A percentile compares a stretch with the other conserved stretches of the same genome.
phyloP scores from a whole-genome alignment of 345 rosid species.

The Gossypium stocksii region DNA sequence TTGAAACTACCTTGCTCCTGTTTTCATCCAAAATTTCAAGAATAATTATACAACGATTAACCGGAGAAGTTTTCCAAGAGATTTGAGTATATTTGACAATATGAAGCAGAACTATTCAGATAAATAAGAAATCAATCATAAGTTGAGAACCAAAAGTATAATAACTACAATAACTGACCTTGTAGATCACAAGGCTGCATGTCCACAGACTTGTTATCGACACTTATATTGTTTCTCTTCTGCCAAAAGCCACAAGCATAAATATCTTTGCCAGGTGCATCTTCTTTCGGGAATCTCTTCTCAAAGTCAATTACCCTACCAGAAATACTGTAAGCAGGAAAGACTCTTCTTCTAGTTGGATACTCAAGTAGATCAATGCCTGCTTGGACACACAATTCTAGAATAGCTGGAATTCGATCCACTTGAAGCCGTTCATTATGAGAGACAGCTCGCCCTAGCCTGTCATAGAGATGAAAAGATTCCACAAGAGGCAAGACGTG shows the following conservation, averaged over 20 bases:
- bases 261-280: constrained; percentile 33
- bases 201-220: constrained; percentile 11
- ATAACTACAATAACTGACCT: constrained; percentile 25
- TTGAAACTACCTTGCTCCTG: background rate
- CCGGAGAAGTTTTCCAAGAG: background rate
- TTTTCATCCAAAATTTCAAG: background rate
- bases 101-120: background rate
- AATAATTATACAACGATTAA: background rate
- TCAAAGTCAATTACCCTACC: constrained; percentile 45
- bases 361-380: constrained; percentile 45
- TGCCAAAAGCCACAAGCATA: constrained; percentile 43
- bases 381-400: constrained; percentile 51
- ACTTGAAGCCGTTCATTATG: constrained; percentile 42
- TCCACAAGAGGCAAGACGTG: constrained; percentile 38
- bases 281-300: constrained; percentile 43
- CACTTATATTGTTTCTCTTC: constrained; percentile 23
- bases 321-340: constrained; percentile 38
- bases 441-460: constrained; percentile 51
- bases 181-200: constrained; percentile 16
- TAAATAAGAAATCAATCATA: background rate
- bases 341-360: constrained; percentile 41
- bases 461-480: constrained; percentile 51
- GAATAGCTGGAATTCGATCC: constrained; percentile 45
- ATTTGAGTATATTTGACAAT: background rate
- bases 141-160: background rate